Percentiles rank a stretch among this genome's conserved stretches.
Conservation (phyloP, 768 basidiomycete genomes). For the Amanita rimosa region DNA sequence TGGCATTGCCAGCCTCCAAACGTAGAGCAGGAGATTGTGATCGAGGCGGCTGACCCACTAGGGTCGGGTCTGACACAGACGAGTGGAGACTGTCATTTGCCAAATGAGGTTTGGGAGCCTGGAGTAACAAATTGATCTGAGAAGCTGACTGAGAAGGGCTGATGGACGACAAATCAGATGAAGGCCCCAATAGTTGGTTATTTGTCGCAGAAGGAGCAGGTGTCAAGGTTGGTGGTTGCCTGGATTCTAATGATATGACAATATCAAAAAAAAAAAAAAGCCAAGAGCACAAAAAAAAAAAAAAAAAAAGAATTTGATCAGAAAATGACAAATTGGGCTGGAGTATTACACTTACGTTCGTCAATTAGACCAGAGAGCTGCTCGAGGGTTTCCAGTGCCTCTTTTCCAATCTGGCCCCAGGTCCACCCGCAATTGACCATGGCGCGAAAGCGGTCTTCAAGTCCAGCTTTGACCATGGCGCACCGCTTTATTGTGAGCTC, state of each 20-base stretch:
- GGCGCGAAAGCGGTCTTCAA: slow-evolving; percentile 50
- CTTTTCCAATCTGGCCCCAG: slow-evolving; percentile 60
- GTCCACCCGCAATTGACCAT: slow-evolving; percentile 58
- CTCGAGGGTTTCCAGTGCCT: slow-evolving; percentile 36
- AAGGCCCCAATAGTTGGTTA: slow-evolving; percentile 16
- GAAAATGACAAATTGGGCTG: background rate
- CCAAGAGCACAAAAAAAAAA: background rate
- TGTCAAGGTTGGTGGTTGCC: background rate
- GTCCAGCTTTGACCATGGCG: slow-evolving; percentile 49
- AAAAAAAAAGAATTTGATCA: slow-evolving; percentile 2
- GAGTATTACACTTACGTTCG: background rate
- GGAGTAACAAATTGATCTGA: slow-evolving; percentile 26
- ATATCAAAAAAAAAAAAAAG: background rate
- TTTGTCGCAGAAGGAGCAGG: background rate
- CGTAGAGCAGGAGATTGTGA: background rate
- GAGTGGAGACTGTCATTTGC: background rate
- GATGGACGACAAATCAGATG: slow-evolving; percentile 52
- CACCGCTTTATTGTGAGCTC: slow-evolving; percentile 43
- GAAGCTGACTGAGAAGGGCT: slow-evolving; percentile 73
- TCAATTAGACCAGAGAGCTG: slow-evolving; percentile 9
- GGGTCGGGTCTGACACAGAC: background rate
- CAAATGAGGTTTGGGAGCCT: background rate
- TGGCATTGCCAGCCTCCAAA: background rate
- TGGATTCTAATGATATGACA: background rate
- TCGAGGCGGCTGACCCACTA: slow-evolving; percentile 1